phyloP scores from a whole-genome alignment of 257 asterid genomes.

The Ballota nigra region DNA sequence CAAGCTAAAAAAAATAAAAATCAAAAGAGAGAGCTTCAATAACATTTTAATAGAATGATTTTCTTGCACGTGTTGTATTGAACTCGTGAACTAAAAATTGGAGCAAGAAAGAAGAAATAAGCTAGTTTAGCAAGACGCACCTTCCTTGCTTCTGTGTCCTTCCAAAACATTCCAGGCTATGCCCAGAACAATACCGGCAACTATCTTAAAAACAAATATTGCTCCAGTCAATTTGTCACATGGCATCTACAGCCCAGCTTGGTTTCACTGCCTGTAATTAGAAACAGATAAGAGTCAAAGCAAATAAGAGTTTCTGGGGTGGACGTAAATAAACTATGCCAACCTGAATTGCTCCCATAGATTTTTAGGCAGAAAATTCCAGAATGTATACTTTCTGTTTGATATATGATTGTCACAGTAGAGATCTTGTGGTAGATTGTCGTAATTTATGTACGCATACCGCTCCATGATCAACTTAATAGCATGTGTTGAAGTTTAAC shows the following conservation, averaged over 20 bases:
- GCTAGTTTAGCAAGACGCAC: constrained; percentile 34
- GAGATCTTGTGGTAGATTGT: constrained; percentile 58
- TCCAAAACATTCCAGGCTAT: constrained; percentile 97
- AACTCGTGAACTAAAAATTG: not conserved
- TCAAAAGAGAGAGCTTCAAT: too few relatives aligned
- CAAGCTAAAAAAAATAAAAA: too few relatives aligned
- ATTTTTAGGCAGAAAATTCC: constrained; percentile 95
- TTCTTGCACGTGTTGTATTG: not conserved
- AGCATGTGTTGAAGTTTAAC: too few relatives aligned
- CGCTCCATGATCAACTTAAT: constrained; percentile 73
- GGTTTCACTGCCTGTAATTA: constrained; percentile 79
- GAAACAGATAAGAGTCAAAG: too few relatives aligned
- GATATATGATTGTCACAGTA: constrained; percentile 94
- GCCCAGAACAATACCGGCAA: constrained; percentile 90
- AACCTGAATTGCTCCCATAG: constrained; percentile 99
- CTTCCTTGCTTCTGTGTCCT: constrained; percentile 96
- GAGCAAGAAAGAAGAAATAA: constrained; percentile 17
- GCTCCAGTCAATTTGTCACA: constrained; percentile 99
- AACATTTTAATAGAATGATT: not conserved
- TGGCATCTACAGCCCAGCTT: constrained; percentile 99
- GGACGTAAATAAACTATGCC: constrained; percentile 5
- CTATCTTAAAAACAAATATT: constrained; percentile 90
- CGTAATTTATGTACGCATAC: constrained; percentile 81
- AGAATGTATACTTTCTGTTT: constrained; percentile 85
- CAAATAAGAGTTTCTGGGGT: too few relatives aligned